These are phyloP conservation scores for Endocladia muricata DNA, from an alignment of 31 red algal species.

Conservation along the genomic window DNA sequence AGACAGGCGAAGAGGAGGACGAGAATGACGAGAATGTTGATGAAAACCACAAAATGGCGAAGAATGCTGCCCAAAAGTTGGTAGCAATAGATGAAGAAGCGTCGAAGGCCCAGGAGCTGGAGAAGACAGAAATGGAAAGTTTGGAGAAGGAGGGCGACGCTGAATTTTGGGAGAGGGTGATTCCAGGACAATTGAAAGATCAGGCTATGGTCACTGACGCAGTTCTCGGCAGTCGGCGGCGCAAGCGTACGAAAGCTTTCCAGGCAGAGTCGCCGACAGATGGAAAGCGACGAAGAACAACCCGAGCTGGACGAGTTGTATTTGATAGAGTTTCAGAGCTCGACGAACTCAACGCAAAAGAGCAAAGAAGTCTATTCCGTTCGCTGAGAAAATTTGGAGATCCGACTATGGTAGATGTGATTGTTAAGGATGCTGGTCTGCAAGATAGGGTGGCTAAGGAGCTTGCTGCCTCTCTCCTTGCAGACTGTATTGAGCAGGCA, in stretches of 20 bases:
- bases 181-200: constrained; percentile 74
- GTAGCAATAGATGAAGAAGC: constrained; percentile 50
- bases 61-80: constrained; percentile 42
- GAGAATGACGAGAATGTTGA: constrained; percentile 44
- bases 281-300: constrained; percentile 40
- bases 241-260: constrained; percentile 67
- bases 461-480: constrained; percentile 41
- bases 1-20: constrained; percentile 65
- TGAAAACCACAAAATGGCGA: constrained; percentile 29
- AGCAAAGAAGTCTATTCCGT: constrained; percentile 55
- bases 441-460: constrained; percentile 60
- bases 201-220: constrained; percentile 66
- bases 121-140: constrained; percentile 46
- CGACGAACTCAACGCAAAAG: constrained; percentile 64
- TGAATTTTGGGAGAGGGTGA: constrained; percentile 92
- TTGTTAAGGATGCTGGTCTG: constrained; percentile 79
- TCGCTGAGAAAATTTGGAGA: constrained; percentile 84
- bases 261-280: constrained; percentile 38
- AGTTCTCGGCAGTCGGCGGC: constrained; percentile 63
- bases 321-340: constrained; percentile 40
- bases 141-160: constrained; percentile 67
- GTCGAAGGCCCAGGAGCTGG: constrained; percentile 17
- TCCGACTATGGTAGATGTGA: constrained; percentile 12
- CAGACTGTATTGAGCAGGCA: constrained; percentile 57
- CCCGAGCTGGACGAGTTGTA: constrained; percentile 25